Evolutionary conservation across 192 early-diverging fungal species (phyloP), one percentile per base, ranked within the genome.

Genomic region (Phycomyces blakesleeanus): DNA sequence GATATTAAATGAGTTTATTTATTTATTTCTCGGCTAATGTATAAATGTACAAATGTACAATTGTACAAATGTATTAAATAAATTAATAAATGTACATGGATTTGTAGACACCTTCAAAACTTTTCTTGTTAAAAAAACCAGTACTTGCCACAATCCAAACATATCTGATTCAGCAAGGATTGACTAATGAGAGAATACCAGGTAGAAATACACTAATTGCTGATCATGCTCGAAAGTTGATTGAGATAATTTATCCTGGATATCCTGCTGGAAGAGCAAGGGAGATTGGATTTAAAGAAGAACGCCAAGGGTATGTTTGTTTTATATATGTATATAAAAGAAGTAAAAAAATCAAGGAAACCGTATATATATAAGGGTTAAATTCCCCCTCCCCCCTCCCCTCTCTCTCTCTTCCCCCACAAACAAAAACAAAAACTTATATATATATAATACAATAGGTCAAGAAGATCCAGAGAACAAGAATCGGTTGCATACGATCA

Each of bases 261-360:
- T 63, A 63, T 39, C 51, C 61, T 38, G 24, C 39, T n/a, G 51
- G 34, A 40, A 63, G 53, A 11, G 51, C 52, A 24, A 63, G 51
- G 22, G 61, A 63, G 44, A 47, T 47, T 47, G 44, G 15, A 12
- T 47, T 47, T 12, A 47, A 47, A 12, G 44, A 47, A 47, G 44
- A 47, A 18, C 44, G 44, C 11, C 44, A n/a, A 47, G 44, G 44
- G 44, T 47, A 14, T n/a, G 44, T 47, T 47, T 14, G 1, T n/a
- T 3, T 47, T 18, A 6, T 18, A 3, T 47, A 7, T 47, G 40
- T 52, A 12, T 24, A 39, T 50, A 42, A 61, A 61, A 59, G 59
- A 34, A 40, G 21, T 51, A 55, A 40, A 42, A 22, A 44, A 55
- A 55, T 42, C 14, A 15, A 21, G 25, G 2, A 37, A 29, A 44